Evolutionary conservation across 2,329 filamentous ascomycete species (phyloP).

Genomic region (Talaromyces sp.): DNA sequence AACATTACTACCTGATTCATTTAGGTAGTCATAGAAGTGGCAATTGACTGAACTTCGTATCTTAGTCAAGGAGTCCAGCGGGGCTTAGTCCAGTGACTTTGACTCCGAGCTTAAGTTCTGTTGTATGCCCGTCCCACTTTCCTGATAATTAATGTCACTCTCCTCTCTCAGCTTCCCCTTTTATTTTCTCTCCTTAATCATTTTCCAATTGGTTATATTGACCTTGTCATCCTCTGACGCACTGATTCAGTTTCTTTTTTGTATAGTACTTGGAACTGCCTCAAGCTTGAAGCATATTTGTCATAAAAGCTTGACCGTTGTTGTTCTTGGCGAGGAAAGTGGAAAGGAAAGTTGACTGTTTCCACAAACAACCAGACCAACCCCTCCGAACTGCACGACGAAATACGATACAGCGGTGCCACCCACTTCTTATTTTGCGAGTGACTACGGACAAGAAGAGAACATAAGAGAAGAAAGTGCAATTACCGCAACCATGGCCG

Average conservation of each 20-base stretch:
- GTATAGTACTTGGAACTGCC: not conserved
- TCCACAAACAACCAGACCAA: constrained; percentile 1
- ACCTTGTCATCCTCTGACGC: not conserved
- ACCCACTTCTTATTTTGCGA: not conserved
- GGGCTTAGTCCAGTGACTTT: constrained; percentile 3
- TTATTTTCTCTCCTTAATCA: not conserved
- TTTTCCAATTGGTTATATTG: not conserved
- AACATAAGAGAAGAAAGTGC: not conserved
- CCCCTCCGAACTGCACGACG: not conserved
- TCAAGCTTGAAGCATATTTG: not conserved
- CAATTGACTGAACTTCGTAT: not conserved
- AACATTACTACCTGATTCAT: not conserved
- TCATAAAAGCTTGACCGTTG: constrained; percentile 3
- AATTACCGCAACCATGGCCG: constrained; percentile 14
- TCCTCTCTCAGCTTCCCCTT: not conserved
- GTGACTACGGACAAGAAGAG: not conserved
- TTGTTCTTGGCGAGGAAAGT: constrained; percentile 7
- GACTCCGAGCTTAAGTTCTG: constrained; percentile 3
- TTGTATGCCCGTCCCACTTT: constrained; percentile 9
- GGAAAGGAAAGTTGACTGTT: not conserved
- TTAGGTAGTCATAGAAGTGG: not conserved
- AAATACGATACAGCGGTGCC: not conserved
- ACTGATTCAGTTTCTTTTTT: not conserved
- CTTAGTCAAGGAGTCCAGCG: not conserved
- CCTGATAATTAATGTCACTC: constrained; percentile 1